phyloP scores from a whole-genome alignment of 306 rosid genomes.

The Fragaria vesca region DNA sequence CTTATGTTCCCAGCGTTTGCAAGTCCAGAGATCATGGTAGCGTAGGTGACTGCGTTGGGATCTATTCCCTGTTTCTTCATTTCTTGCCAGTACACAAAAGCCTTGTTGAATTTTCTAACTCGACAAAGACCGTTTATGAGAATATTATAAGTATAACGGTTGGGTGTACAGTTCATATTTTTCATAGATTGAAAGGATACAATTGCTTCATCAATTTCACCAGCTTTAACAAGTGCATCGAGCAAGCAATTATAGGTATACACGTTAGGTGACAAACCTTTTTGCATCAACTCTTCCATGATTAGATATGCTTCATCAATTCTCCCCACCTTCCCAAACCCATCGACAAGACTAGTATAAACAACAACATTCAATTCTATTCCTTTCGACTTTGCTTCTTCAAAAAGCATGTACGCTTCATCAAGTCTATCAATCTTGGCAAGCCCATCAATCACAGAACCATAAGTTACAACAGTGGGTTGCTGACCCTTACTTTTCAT shows the following conservation, averaged over 20 bases:
- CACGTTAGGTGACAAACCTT: slow-evolving; percentile 69
- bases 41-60: slow-evolving; percentile 75
- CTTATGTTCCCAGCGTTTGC: slow-evolving; percentile 80
- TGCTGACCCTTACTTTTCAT: slow-evolving; percentile 81
- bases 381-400: slow-evolving; percentile 85
- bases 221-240: slow-evolving; percentile 87
- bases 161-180: slow-evolving; percentile 70
- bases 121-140: slow-evolving; percentile 90
- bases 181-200: slow-evolving; percentile 87
- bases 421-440: slow-evolving; percentile 92
- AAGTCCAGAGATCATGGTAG: slow-evolving; percentile 89
- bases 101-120: slow-evolving; percentile 88
- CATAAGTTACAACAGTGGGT: slow-evolving; percentile 86
- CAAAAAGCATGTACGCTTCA: slow-evolving; percentile 94
- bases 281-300: slow-evolving; percentile 92
- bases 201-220: slow-evolving; percentile 85
- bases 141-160: slow-evolving; percentile 76
- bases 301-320: slow-evolving; percentile 90
- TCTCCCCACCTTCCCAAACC: slow-evolving; percentile 95
- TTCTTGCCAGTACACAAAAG: slow-evolving; percentile 96
- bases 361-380: slow-evolving; percentile 68
- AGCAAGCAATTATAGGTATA: slow-evolving; percentile 93
- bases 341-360: slow-evolving; percentile 85
- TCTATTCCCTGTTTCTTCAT: slow-evolving; percentile 84
- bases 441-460: slow-evolving; percentile 88